Base-by-base conservation (phyloP, 1,139 yeast species). In the Ogataea hybrid region DNA sequence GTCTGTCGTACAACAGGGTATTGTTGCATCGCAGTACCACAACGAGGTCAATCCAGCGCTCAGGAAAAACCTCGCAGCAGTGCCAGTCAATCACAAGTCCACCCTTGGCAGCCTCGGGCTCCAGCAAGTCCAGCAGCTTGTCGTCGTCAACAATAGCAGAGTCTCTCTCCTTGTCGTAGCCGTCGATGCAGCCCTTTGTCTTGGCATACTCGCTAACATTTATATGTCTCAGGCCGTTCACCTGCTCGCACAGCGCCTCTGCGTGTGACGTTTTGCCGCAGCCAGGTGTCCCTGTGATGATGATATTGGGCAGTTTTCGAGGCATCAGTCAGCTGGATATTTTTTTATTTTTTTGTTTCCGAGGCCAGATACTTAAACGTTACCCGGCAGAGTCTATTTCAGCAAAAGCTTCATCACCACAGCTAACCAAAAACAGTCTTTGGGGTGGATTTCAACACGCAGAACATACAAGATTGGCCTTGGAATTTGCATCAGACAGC, bases 261-360 rank as follows among this genome's bases (percentile, higher is more conserved):
- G 92, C 79, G 56, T 90, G 97, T 15, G 92, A 81, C 1, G 97
- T 78, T 59, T 92, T 92, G 11, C 99, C 99, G 55, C 97, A 88
- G 0, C 98, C 97, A 11, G 98, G 98, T 2, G 98, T 94, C 3
- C 98, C 98, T 6, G 97, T 92, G 39, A 92, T 76, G 30, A 94
- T 78, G 34, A 92, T 81, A 62, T 94, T 94, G 10, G 96, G 96
- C 29, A 57, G 61, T 62, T 87, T 70, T 46, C 63, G 57, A 5
- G 54, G 42, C 62, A 58, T 60, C 21, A 30, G 28, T 28, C 33
- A 29, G 25, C 14, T 16, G 22, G 17, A 14, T 15, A 15, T 15
- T 35, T 28, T 20, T 9, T 32, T 7, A 21, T 16, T 22, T 29
- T 9, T 22, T 22, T 6, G 12, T 11, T 18, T 28, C 17, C 7